Base-by-base conservation (phyloP, 257 asterid species). In the Schizonepeta tenuifolia region DNA sequence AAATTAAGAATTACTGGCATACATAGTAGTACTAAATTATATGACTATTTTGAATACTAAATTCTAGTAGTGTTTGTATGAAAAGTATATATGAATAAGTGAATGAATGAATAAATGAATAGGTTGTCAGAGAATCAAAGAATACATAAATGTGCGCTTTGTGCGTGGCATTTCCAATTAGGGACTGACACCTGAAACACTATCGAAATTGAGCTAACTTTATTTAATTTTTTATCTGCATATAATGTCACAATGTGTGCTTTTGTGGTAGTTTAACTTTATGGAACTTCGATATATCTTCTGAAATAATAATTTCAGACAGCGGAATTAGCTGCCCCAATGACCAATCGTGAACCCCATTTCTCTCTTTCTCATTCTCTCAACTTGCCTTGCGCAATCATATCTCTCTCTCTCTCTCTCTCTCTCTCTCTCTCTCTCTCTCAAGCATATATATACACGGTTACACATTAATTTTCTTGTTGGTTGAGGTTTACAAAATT, bases 341-440 rank as follows among this genome's bases (percentile, higher is more conserved):
- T 60, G 80, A 64, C 38, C 21, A 58, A 69, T 70, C 77, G 77
- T 79, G 77, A 69, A 69, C 36, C 77, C 80, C 83, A 79, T 56
- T 31, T 51, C 67, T 47, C 66, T 21, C 50, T 44, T 31, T 47
- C 17, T 5, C 36, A 31, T 13, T 12, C 9, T 24, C 38, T 24
- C 31, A 22, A 35, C 17, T 53, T 53, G n/a, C 10, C 7, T 54
- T 21, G 33, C 60, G 21, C 60, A 54, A 11, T 38, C 55, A 49
- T 49, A 7, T 3, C 18, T 4, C 13, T 11, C 7, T 35, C 36
- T 6, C 36, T 35, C 41, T 36, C 41, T 36, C 60, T 18, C 74
- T 57, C 64, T 49, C 64, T 51, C 51, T 53, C 38, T n/a, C 61
- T 50, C 72, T 5, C 46, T 21, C 9, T 28, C 15, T 41, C 35